Evolutionary conservation across 1,139 yeast species (phyloP), one percentile per base, ranked within the genome.

Genomic region (Pichia inconspicua): DNA sequence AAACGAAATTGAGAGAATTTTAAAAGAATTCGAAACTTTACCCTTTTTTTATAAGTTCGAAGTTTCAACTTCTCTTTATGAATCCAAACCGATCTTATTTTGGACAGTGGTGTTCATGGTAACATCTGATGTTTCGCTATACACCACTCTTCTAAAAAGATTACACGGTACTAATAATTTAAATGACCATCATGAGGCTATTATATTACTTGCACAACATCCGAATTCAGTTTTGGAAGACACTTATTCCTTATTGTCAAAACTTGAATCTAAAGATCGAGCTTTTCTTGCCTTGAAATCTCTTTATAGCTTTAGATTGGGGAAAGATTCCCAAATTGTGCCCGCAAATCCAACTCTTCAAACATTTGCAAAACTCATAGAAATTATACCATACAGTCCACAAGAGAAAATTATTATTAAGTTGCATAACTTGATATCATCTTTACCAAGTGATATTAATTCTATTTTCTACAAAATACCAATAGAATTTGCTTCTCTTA

Each of bases 21-120:
- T 37, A 9, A 22, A 3, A 5, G 27, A 37, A 37, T 37, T 37
- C 5, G 22, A 37, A 9, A 22, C 12, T 4, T 22, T 28, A 8
- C 11, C 14, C 5, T 37, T 37, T 22, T 12, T 37, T 9, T 37
- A 37, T 37, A 19, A 37, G 8, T 37, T 37, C 25, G 40, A 37
- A 5, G 27, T 37, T 37, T 37, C 40, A 10, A 14, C 5, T 12
- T 37, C 40, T 15, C 27, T 37, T 2, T 37, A 37, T 22, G 28
- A 37, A 17, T 10, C 40, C 10, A 19, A 37, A 14, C 17, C 25
- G 17, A 19, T 22, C 8, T 6, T 37, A 14, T 37, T 37, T 37
- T 37, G 40, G 40, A 37, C 27, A 15, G 40, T 37, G 40, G 40
- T 37, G 2, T 37, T 37, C 27, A 37, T 37, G 40, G 40, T 37